Base-by-base conservation (phyloP, 2,329 filamentous ascomycete genomes). In the Anthostomella pinea region DNA sequence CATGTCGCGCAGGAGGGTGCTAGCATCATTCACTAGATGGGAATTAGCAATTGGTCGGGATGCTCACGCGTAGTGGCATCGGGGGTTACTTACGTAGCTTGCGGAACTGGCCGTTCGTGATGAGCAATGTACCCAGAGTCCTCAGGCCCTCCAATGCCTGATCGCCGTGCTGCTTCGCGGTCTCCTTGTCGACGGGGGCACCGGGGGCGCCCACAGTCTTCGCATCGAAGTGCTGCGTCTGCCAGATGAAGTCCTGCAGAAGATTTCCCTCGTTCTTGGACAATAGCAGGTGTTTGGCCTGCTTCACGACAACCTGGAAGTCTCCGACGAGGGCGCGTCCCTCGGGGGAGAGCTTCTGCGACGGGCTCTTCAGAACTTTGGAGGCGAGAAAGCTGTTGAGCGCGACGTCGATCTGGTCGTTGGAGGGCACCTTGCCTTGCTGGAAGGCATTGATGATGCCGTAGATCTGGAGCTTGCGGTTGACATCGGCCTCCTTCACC, bases 211-310 rank as follows among this genome's bases (percentile, higher is more conserved):
- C 62, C 17, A 87, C 73, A 33, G 75, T 71, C 53, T 73, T 81
- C 39, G 77, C 68, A 35, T 81, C 78, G 45, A 93, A 81, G 30
- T 85, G 76, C 58, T 88, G 81, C 0, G 89, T 90, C 60, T 95
- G 86, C 85, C 87, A 98, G 65, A 97, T 87, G 65, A 98, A 97
- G 56, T 98, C 90, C 60, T 98, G 93, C 14, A 98, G 70, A 39
- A 97, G 68, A 56, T 98, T 89, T 58, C 90, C 93, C 41, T 95
- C 79, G 60, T 98, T 98, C 77, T 97, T 98, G 67, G 84, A 85
- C 17, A 98, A 72, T 7, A 97, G 69, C 9, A 98, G 75, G 39
- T 81, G 67, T 71, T 96, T 57, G 40, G 91, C 85, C 61, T 93
- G 79, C 54, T 85, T 79, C 29, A 98, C 81, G 33, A 95, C 87